phyloP scores from a whole-genome alignment of 345 rosid species.

The Carallia pectinifolia region DNA sequence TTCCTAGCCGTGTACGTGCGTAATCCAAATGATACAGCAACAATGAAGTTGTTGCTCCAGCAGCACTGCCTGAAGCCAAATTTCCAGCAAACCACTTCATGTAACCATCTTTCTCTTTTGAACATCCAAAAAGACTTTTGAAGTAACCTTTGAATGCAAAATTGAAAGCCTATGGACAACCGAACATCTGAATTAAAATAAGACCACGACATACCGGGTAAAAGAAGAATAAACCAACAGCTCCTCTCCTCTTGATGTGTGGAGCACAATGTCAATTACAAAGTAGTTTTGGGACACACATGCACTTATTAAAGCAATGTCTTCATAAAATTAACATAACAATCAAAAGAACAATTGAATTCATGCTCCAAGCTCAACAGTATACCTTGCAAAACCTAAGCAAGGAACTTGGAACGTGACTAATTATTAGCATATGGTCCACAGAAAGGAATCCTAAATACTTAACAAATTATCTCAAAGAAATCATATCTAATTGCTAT shows the following conservation, averaged over 20 bases:
- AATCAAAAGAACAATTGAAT: background rate
- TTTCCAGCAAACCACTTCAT: constrained; percentile 82
- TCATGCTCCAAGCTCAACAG: background rate
- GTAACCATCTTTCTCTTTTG: constrained; percentile 89
- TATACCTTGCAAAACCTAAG: background rate
- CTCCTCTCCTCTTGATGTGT: background rate
- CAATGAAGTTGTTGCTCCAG: constrained; percentile 84
- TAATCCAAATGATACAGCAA: constrained; percentile 89
- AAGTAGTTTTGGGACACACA: background rate
- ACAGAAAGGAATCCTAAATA: background rate
- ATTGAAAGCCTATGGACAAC: constrained; percentile 89
- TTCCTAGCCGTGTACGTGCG: constrained; percentile 79
- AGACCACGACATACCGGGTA: background rate
- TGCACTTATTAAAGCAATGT: background rate
- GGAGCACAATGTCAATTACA: background rate
- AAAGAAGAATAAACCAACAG: background rate
- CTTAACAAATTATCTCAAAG: background rate
- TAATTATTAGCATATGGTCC: background rate
- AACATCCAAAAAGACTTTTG: constrained; percentile 65
- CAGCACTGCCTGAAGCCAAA: constrained; percentile 95
- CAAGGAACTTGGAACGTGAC: background rate
- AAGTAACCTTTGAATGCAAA: constrained; percentile 96
- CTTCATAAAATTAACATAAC: background rate
- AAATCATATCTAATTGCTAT: background rate
- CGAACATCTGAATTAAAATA: constrained; percentile 46